phyloP scores from a whole-genome alignment of 1,139 yeast species.

The Candida freyschussii region DNA sequence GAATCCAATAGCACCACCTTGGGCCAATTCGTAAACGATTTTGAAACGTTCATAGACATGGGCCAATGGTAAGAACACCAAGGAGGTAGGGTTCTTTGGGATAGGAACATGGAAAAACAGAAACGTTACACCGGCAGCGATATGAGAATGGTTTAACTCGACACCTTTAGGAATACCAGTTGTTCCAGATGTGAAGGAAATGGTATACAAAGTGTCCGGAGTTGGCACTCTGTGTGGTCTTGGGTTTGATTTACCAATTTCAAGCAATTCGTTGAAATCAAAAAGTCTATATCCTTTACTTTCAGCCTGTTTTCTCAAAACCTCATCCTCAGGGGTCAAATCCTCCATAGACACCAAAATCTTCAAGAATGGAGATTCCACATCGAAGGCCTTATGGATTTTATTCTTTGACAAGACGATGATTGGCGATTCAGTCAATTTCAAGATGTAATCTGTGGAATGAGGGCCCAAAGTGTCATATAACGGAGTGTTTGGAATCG shows the following conservation, averaged over 20 bases:
- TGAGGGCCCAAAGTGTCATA: constrained; percentile 41
- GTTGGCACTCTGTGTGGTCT: constrained; percentile 37
- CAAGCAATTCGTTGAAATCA: constrained; percentile 27
- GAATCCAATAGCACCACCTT: constrained; percentile 40
- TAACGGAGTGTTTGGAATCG: constrained; percentile 38
- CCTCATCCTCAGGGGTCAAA: constrained; percentile 14
- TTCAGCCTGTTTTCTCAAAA: constrained; percentile 16
- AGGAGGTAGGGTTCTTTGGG: constrained; percentile 23
- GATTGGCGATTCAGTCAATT: constrained; percentile 36
- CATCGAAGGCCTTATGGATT: constrained; percentile 25
- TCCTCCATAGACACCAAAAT: constrained; percentile 26
- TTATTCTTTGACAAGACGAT: constrained; percentile 36
- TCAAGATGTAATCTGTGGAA: constrained; percentile 36
- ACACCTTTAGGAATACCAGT: constrained; percentile 56
- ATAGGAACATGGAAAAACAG: constrained; percentile 24
- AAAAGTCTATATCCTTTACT: constrained; percentile 18
- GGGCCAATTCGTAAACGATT: constrained; percentile 25
- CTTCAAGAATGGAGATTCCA: constrained; percentile 21
- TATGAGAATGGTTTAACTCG: constrained; percentile 40
- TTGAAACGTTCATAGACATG: constrained; percentile 55
- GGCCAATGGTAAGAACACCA: constrained; percentile 54
- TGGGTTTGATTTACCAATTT: constrained; percentile 34
- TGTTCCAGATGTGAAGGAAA: constrained; percentile 54
- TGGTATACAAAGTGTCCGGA: constrained; percentile 43
- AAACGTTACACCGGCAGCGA: constrained; percentile 37